Conservation (phyloP, 2,329 filamentous ascomycete genomes). For the Ramichloridium luteum region DNA sequence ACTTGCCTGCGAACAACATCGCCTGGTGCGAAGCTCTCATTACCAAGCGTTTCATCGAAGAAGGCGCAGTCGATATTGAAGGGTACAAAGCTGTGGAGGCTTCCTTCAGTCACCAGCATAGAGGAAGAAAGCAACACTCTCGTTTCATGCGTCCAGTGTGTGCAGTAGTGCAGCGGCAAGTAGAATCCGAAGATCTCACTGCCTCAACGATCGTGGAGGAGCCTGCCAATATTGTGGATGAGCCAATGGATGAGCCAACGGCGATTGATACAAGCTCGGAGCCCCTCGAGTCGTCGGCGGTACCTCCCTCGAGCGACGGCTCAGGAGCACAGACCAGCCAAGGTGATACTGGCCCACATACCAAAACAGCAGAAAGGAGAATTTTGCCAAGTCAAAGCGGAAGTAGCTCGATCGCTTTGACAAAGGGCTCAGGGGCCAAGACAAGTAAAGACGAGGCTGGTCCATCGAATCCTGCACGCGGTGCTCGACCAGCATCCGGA, state of each 20-base stretch:
- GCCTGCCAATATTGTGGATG: too few species aligned
- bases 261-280: background rate
- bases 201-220: background rate
- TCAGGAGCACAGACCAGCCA: background rate
- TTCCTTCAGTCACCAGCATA: constrained; percentile 50
- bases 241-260: too few species aligned
- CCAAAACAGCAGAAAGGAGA: too few species aligned
- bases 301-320: background rate
- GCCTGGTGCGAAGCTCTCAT: constrained; percentile 52
- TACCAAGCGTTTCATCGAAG: constrained; percentile 54
- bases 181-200: constrained; percentile 9
- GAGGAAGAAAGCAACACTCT: constrained; percentile 45
- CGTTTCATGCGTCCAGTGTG: constrained; percentile 51
- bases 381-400: too few species aligned
- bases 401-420: background rate
- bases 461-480: too few species aligned
- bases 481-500: too few species aligned
- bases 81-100: constrained; percentile 51
- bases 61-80: constrained; percentile 49
- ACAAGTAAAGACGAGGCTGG: too few species aligned
- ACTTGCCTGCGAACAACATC: constrained; percentile 39
- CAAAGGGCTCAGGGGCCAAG: background rate
- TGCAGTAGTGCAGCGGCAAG: constrained; percentile 11
- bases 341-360: too few species aligned
- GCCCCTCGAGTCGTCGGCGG: background rate